These are phyloP conservation scores for Neodidymelliopsis sp. DNA, from an alignment of 2,329 filamentous ascomycete genomes.

Conservation along the genomic window DNA sequence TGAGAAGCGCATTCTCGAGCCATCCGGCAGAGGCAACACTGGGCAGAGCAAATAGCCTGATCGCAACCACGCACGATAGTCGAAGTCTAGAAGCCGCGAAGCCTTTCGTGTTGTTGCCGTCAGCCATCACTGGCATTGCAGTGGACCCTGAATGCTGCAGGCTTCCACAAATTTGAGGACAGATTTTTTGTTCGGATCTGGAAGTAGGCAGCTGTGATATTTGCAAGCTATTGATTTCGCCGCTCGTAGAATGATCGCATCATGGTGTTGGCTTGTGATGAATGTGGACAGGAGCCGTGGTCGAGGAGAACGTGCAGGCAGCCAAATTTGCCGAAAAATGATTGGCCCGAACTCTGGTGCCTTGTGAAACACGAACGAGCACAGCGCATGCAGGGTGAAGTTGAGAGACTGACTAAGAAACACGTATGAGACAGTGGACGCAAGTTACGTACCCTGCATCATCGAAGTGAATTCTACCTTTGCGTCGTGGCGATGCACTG, in stretches of 20 bases:
- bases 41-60: too few species aligned
- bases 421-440: conserved; percentile 26
- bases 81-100: too few species aligned
- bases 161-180: conserved; percentile 5
- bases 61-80: too few species aligned
- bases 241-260: background rate
- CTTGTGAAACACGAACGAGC: conserved; percentile 35
- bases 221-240: conserved; percentile 7
- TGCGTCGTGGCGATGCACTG: conserved; percentile 3
- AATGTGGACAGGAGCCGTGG: conserved; percentile 4
- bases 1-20: too few species aligned
- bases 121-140: too few species aligned
- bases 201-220: conserved; percentile 4
- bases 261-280: background rate
- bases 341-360: conserved; percentile 42
- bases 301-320: conserved; percentile 30
- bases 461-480: conserved; percentile 13
- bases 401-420: conserved; percentile 23
- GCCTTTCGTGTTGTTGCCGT: too few species aligned
- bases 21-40: too few species aligned
- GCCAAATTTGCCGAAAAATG: conserved; percentile 23
- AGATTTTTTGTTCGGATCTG: background rate
- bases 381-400: conserved; percentile 17
- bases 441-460: conserved; percentile 24
- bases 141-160: background rate